Conservation (phyloP, 306 rosid genomes). For the Corylus americana region DNA sequence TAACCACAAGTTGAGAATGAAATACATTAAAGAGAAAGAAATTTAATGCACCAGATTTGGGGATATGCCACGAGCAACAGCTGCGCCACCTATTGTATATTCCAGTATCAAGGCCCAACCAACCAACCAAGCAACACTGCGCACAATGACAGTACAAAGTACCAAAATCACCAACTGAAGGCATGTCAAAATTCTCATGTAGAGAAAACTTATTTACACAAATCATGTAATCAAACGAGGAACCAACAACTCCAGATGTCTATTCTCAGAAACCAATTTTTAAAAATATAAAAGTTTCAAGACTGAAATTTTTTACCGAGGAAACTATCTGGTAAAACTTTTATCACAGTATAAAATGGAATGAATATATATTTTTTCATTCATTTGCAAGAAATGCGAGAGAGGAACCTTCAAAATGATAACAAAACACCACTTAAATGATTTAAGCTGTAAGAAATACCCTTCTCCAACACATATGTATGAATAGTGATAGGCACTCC, state of each 20-base stretch:
- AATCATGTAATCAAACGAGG: not conserved
- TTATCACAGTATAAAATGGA: not conserved
- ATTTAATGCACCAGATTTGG: conserved; percentile 72
- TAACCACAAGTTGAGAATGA: conserved; percentile 3
- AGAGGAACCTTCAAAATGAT: not conserved
- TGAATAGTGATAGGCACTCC: conserved; percentile 97
- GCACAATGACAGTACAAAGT: conserved; percentile 26
- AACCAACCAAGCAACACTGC: conserved; percentile 90
- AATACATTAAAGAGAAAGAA: conserved; percentile 10
- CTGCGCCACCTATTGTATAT: conserved; percentile 82
- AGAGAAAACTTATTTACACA: not conserved
- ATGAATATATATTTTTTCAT: not conserved
- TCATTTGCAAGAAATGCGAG: not conserved
- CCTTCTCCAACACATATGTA: conserved; percentile 97
- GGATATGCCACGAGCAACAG: conserved; percentile 91
- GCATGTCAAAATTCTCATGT: not conserved
- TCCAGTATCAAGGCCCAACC: conserved; percentile 93
- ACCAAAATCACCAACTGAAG: conserved; percentile 3
- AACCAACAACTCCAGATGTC: not conserved
- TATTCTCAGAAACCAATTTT: not conserved
- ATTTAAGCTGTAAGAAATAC: conserved; percentile 36
- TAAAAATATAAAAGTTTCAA: not conserved
- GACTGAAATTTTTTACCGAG: not conserved
- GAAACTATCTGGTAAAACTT: not conserved
- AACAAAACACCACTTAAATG: not conserved